Percentiles rank a stretch among this genome's conserved stretches.
Conservation (phyloP, 495 filamentous ascomycete species). For the Schizothecium vesticola region DNA sequence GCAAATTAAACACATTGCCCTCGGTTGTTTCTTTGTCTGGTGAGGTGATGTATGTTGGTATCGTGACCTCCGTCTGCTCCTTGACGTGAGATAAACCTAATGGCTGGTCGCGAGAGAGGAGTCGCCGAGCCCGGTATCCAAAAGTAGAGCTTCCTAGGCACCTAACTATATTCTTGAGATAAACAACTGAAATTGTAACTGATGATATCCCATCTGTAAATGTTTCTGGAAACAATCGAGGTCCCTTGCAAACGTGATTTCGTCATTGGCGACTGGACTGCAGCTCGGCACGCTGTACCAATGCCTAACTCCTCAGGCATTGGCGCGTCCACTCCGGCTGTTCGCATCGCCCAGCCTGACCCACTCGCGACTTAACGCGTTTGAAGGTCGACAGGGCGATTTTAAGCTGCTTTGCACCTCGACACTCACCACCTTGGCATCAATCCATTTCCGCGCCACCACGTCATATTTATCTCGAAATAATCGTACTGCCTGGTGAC, state of each 20-base stretch:
- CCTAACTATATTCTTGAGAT: background rate
- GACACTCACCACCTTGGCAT: background rate
- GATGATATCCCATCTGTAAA: too few species aligned
- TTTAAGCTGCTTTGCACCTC: background rate
- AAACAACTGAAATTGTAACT: background rate
- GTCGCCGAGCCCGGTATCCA: too few species aligned
- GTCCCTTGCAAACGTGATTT: background rate
- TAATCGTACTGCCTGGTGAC: background rate
- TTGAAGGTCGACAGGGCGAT: background rate
- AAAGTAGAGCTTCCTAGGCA: too few species aligned
- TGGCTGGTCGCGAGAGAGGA: background rate
- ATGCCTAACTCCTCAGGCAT: constrained; percentile 9
- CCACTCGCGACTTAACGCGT: background rate
- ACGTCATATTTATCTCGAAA: background rate
- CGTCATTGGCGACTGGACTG: background rate
- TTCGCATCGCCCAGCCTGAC: background rate
- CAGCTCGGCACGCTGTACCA: background rate
- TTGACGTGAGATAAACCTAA: too few species aligned
- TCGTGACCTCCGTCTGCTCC: background rate
- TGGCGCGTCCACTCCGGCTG: background rate
- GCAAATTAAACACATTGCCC: background rate
- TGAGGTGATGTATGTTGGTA: background rate
- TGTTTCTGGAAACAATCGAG: background rate
- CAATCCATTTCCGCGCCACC: background rate
- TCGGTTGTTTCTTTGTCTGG: background rate